Percentiles rank a stretch among this genome's conserved stretches.
Conservation (phyloP, 345 rosid genomes). For the Noccaea bulbosa region DNA sequence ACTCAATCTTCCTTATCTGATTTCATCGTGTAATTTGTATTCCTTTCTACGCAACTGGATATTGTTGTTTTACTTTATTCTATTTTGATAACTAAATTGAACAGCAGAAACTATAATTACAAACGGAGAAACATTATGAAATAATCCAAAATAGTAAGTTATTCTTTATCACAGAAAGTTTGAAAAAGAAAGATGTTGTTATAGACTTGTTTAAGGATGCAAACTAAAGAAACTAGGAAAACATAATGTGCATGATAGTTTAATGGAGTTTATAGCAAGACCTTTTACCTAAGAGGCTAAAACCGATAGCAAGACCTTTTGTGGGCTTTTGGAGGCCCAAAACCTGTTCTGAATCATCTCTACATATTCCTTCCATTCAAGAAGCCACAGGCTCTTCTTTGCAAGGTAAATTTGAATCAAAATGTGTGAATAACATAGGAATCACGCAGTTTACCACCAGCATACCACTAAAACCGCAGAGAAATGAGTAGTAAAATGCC, state of each 20-base stretch:
- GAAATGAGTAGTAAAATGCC: not conserved
- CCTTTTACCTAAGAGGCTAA: too few relatives aligned
- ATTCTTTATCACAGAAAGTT: not conserved
- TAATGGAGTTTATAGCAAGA: not conserved
- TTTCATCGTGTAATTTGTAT: slow-evolving; percentile 24
- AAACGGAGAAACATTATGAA: not conserved
- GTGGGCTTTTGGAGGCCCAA: slow-evolving; percentile 19
- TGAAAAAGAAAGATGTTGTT: not conserved
- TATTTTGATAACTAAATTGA: not conserved
- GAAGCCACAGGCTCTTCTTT: not conserved
- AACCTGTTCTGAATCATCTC: not conserved
- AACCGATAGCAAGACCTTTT: not conserved
- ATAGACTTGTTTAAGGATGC: not conserved
- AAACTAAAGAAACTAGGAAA: not conserved
- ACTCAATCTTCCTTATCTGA: slow-evolving; percentile 36
- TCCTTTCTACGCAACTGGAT: slow-evolving; percentile 31
- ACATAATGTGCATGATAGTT: not conserved
- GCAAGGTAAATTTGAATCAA: not conserved
- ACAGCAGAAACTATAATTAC: not conserved
- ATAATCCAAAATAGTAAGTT: not conserved
- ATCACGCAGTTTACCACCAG: not conserved
- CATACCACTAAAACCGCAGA: not conserved
- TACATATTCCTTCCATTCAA: not conserved
- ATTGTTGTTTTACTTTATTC: not conserved
- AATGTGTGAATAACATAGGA: not conserved